Evolutionary conservation across 2,329 filamentous ascomycete species (phyloP).

Genomic region (Aspergillus flavus): DNA sequence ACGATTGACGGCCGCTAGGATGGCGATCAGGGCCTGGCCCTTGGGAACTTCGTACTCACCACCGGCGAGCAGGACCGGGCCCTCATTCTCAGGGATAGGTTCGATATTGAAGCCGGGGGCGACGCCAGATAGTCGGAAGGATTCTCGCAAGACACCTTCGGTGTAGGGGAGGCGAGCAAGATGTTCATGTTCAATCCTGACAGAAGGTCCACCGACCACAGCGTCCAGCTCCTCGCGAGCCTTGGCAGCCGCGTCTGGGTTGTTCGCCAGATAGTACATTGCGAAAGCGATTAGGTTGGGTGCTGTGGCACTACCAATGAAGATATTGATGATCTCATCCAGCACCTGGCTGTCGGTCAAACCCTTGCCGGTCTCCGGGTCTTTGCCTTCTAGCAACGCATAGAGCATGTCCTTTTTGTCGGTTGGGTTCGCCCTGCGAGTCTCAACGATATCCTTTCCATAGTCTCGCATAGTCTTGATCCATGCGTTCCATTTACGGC

Average conservation of each 20-base stretch:
- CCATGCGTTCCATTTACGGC: constrained; percentile 56
- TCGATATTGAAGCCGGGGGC: constrained; percentile 61
- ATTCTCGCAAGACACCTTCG: constrained; percentile 67
- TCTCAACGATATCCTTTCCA: constrained; percentile 59
- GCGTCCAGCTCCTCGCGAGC: constrained; percentile 69
- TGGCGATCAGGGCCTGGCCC: constrained; percentile 51
- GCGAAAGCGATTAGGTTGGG: constrained; percentile 67
- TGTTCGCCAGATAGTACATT: constrained; percentile 66
- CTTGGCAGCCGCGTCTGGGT: constrained; percentile 61
- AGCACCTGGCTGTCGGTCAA: constrained; percentile 64
- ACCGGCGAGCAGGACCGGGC: constrained; percentile 52
- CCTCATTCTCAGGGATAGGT: constrained; percentile 48
- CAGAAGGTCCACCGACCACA: constrained; percentile 25
- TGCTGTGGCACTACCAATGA: constrained; percentile 69
- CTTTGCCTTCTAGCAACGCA: constrained; percentile 60
- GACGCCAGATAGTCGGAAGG: constrained; percentile 64
- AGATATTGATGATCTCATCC: constrained; percentile 70
- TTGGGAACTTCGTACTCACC: constrained; percentile 64
- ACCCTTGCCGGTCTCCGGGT: constrained; percentile 62
- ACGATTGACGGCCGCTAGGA: constrained; percentile 62
- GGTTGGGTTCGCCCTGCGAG: constrained; percentile 56
- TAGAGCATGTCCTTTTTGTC: constrained; percentile 64
- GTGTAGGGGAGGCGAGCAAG: constrained; percentile 68
- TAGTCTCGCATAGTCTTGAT: constrained; percentile 59
- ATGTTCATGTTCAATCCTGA: constrained; percentile 51